Base-by-base conservation (phyloP, 495 filamentous ascomycete species). In the Talaromyces liani region DNA sequence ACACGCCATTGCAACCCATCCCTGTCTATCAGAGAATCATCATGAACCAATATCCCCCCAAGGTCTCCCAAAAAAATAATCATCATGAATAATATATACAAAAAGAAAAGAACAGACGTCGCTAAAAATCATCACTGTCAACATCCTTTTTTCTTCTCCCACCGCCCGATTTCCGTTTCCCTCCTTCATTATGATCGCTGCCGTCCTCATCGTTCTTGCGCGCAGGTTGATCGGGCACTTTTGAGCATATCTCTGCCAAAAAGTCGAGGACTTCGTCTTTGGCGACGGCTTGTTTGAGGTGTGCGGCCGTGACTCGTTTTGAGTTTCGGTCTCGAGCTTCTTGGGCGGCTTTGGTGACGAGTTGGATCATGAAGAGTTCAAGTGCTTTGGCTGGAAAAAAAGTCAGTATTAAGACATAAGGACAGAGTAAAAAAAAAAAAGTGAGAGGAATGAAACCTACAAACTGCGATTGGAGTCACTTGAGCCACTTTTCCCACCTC, bases 401-500 rank as follows among this genome's bases (percentile, higher is more conserved):
- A 59, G 70, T 72, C 49, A 73, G 61, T n/a, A 49, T 69, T 54
- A 31, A 14, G 9, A 60, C 2, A 18, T 36, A 45, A 61, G 20
- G 22, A 24, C 22, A 63, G 59, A 5, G n/a, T n/a, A n/a, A n/a
- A n/a, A n/a, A n/a, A n/a, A 53, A 60, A 14, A 59, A 58, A 56
- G 39, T 8, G 27, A 47, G 14, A 57, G 55, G 31, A 33, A 62
- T 27, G 22, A 8, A 60, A 49, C 84, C 64, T 84, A 87, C 92
- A 91, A 59, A 97, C 93, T 56, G 90, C 92, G 68, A 95, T 92
- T 2, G 93, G 93, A 5, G 93, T 96, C 24, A 97, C 93, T 75
- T 98, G 95, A 7, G 94, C 92, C 3, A 99, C 95, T 77, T 99
- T 99, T 47, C 94, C 94, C 2, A 99, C 93, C 75, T 99, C 94